phyloP scores from a whole-genome alignment of 306 rosid species.

The Cucumis sativus region Cucumber_9930_V3 NC_026661.2:20415501-20416000 shows the following conservation, averaged over 20 bases:
- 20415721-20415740: constrained; percentile 48
- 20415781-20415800: constrained; percentile 93
- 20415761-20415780: constrained; percentile 89
- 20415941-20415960: constrained; percentile 1
- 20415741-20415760: constrained; percentile 88
- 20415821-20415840: background rate
- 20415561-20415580: constrained; percentile 76
- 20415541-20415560: constrained; percentile 72
- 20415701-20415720: constrained; percentile 58
- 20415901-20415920: constrained; percentile 78
- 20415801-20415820: background rate
- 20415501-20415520: constrained; percentile 65
- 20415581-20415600: constrained; percentile 96
- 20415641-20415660: constrained; percentile 42
- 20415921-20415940: constrained; percentile 76
- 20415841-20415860: background rate
- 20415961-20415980: background rate
- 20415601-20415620: constrained; percentile 59
- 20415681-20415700: constrained; percentile 93
- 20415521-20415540: constrained; percentile 69
- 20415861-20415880: background rate
- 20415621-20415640: constrained; percentile 75
- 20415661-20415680: constrained; percentile 78
- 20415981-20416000: background rate
- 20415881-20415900: constrained; percentile 51